These are phyloP conservation scores for Pseudonitzschia multiseries DNA, from an alignment of 108 stramenopile genomes.

Conservation along the genomic window DNA sequence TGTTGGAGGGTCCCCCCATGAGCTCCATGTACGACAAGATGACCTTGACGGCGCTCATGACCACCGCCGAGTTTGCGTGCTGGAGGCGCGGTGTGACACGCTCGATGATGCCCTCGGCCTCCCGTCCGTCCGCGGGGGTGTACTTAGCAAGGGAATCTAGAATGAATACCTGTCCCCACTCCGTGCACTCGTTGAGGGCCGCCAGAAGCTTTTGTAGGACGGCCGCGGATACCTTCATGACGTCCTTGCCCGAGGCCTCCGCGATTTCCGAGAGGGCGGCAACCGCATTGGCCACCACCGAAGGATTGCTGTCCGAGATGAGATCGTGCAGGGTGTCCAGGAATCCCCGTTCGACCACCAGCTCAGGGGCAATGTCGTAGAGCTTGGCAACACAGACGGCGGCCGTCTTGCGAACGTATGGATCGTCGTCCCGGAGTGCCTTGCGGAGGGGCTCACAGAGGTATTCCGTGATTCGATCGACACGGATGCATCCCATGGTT, in stretches of 20 bases:
- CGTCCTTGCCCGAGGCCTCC: constrained; percentile 92
- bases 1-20: constrained; percentile 65
- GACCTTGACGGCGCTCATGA: constrained; percentile 98
- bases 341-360: constrained; percentile 97
- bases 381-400: constrained; percentile 99
- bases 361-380: constrained; percentile 96
- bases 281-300: constrained; percentile 99
- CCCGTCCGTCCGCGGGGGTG: constrained; percentile 87
- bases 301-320: constrained; percentile 95
- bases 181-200: constrained; percentile 98
- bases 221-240: constrained; percentile 91
- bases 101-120: constrained; percentile 98
- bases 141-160: constrained; percentile 97
- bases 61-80: constrained; percentile 99
- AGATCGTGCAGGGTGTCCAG: constrained; percentile 94
- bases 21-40: constrained; percentile 95
- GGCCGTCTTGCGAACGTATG: constrained; percentile 98
- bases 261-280: constrained; percentile 98
- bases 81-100: constrained; percentile 97
- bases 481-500: constrained; percentile 99
- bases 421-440: constrained; percentile 95
- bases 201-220: constrained; percentile 97
- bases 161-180: constrained; percentile 99
- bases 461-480: constrained; percentile 99
- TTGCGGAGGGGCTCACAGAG: constrained; percentile 94